phyloP scores from a whole-genome alignment of 2,329 filamentous ascomycete genomes.

The Ascochyta viciae-villosae region DNA sequence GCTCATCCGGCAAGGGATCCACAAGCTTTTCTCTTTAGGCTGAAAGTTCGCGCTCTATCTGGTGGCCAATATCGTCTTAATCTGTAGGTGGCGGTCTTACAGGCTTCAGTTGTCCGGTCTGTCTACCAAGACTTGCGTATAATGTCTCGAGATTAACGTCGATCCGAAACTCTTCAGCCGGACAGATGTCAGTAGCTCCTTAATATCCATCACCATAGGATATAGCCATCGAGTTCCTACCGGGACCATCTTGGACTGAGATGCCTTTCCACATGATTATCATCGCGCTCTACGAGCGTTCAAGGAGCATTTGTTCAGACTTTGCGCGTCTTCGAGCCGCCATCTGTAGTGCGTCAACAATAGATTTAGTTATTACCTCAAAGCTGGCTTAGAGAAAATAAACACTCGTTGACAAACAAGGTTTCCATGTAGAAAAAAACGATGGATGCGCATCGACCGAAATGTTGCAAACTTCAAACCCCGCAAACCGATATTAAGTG shows the following conservation, averaged over 20 bases:
- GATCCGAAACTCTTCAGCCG: neutral
- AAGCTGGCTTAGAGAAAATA: no score
- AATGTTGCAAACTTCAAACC: neutral
- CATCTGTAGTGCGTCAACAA: no score
- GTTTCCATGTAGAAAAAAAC: neutral
- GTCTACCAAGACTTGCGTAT: neutral
- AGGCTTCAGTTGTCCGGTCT: neutral
- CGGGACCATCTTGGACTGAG: no score
- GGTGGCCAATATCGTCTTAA: neutral
- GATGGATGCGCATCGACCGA: neutral
- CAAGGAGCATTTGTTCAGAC: no score
- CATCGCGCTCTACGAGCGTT: no score
- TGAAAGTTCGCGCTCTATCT: neutral
- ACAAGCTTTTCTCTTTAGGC: neutral
- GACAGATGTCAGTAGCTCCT: neutral
- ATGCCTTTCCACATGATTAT: no score
- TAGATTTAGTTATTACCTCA: no score
- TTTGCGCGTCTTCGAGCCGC: no score
- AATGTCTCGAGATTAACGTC: neutral
- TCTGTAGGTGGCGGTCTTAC: constrained; percentile 5
- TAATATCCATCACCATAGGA: neutral
- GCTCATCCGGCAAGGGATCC: neutral
- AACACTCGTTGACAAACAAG: neutral
- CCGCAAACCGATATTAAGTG: constrained; percentile 26
- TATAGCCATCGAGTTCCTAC: neutral